Base-by-base conservation (phyloP, 306 rosid genomes). In the Trifolium repens region DNA sequence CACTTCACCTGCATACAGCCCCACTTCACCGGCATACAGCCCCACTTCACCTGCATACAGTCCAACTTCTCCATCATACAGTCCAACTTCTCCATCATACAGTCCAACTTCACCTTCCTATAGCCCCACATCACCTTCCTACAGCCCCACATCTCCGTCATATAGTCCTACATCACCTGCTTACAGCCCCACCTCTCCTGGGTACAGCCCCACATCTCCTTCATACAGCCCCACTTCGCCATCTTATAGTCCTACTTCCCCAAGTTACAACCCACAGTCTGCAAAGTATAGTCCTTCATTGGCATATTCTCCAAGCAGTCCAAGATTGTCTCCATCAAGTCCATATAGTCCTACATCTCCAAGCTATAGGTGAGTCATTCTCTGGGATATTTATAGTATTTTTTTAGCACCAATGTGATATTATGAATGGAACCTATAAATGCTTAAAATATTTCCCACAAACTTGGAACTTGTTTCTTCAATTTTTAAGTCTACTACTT, bases 291-390 rank as follows among this genome's bases (percentile, higher is more conserved):
- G 99, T 78, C 99, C 97, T 3, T 94, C 97, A 0, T 77, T 90
- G 77, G 97, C 99, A 4, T 94, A 94, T 74, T 94, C 97, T 66
- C 99, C 99, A 15, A 90, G 97, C 87, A 94, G 99, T 70, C 99
- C 97, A 6, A 89, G 97, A 65, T 32, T 94, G 79, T 87, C 99
- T 22, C 96, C 99, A 16, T 84, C 98, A 30, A 94, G 99, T 82
- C 97, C 99, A 8, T 94, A 94, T 60, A 91, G 98, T 82, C 99
- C 97, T 17, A 89, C 99, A 7, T 94, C 97, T 59, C 99, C 99
- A 3, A 94, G 86, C 81, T 94, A 96, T 67, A 96, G 99, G 99
- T 89, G 71, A 79, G 81, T 27, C 43, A 19, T 80, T 60, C 54
- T 71, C 67, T 8, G 54, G 55, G 62, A 44, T 72, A 67, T 19